phyloP scores from a whole-genome alignment of 83 land plant species.

The Thuja plicata region DNA sequence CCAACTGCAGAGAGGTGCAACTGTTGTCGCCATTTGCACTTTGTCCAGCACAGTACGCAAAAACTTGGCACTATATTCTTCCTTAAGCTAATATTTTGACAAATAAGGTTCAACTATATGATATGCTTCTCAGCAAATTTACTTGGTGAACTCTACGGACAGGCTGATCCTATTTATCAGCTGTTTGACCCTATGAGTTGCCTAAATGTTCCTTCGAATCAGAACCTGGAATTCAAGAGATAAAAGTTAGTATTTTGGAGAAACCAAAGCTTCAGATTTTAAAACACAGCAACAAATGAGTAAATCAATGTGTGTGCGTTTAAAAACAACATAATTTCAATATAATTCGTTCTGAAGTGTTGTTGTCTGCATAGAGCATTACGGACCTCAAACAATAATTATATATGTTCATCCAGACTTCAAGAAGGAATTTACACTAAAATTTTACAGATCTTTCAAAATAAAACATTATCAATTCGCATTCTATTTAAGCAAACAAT shows the following conservation, averaged over 20 bases:
- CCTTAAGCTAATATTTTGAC: neutral
- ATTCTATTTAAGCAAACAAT: neutral
- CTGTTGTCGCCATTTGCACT: neutral
- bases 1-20: constrained; percentile 15
- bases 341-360: neutral
- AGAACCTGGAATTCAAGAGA: neutral
- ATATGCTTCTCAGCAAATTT: neutral
- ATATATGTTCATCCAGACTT: neutral
- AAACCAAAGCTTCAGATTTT: neutral
- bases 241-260: neutral
- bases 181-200: neutral
- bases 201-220: neutral
- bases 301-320: neutral
- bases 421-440: neutral
- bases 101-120: neutral
- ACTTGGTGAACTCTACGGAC: neutral
- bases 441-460: neutral
- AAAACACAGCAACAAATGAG: neutral
- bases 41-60: neutral
- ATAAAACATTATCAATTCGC: neutral
- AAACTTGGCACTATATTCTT: neutral
- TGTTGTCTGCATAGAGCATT: neutral
- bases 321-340: too few relatives aligned
- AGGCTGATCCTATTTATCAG: neutral
- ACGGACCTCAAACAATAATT: neutral